These are phyloP conservation scores for Tylopilus plumbeoviolaceoides DNA, from an alignment of 768 basidiomycete genomes.

Conservation along the genomic window DNA sequence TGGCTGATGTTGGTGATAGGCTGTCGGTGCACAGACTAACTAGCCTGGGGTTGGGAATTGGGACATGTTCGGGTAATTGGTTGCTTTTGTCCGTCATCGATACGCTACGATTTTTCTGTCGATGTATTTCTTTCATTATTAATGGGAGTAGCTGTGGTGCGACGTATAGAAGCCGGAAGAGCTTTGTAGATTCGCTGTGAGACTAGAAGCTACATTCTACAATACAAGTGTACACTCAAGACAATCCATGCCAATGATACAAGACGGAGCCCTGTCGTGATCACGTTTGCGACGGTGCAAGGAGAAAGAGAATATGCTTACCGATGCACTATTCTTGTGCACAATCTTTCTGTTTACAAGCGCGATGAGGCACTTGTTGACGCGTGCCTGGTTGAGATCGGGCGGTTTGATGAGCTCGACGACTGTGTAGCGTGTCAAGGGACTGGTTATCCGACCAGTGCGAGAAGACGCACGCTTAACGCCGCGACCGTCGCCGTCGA, in stretches of 20 bases:
- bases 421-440: constrained; percentile 42
- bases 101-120: neutral
- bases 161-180: no score
- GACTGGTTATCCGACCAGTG: neutral
- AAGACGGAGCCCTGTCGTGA: constrained; percentile 54
- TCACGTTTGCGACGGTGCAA: neutral
- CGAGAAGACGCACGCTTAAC: constrained; percentile 51
- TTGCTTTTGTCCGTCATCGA: neutral
- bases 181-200: neutral
- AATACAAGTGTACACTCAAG: constrained; percentile 17
- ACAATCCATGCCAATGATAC: constrained; percentile 64
- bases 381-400: constrained; percentile 83
- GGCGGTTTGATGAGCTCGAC: constrained; percentile 72
- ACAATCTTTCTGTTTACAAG: constrained; percentile 85
- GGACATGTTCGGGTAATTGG: neutral
- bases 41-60: constrained; percentile 27
- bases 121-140: constrained; percentile 7
- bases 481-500: constrained; percentile 58
- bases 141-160: constrained; percentile 7
- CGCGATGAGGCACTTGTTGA: constrained; percentile 91
- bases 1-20: constrained; percentile 33
- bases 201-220: no score
- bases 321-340: constrained; percentile 64
- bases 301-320: constrained; percentile 24
- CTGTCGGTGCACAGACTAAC: constrained; percentile 68